Conservation (phyloP, 352 stramenopile genomes). For the Phytopythium montanum region DNA sequence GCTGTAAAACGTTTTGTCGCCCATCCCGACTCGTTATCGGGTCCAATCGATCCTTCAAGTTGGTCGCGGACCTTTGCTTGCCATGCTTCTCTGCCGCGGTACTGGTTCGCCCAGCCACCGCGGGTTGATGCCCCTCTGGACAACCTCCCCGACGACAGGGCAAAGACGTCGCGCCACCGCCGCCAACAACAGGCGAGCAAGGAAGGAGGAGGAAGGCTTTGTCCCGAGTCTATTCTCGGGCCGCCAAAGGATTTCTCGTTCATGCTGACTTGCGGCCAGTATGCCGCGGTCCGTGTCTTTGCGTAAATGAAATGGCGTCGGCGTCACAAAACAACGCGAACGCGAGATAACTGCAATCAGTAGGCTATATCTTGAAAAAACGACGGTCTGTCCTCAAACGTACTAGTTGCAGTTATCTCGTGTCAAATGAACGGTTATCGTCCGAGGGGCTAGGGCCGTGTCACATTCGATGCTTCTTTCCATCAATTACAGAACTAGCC, state of each 20-base stretch:
- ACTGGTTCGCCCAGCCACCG: too few relatives aligned
- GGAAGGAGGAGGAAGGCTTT: too few relatives aligned
- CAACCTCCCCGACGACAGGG: too few relatives aligned
- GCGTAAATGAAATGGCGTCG: conserved; percentile 4
- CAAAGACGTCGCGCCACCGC: too few relatives aligned
- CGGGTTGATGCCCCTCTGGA: too few relatives aligned
- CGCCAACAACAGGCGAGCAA: too few relatives aligned
- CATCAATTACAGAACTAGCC: not conserved
- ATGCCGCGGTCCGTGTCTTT: conserved; percentile 6
- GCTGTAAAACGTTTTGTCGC: not conserved
- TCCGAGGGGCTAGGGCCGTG: not conserved
- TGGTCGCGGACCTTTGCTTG: not conserved
- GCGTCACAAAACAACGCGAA: not conserved
- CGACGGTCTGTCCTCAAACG: too few relatives aligned
- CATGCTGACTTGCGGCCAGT: too few relatives aligned
- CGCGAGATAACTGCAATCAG: too few relatives aligned
- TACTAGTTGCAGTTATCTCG: not conserved
- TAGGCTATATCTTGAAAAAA: not conserved
- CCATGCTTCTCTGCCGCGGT: not conserved
- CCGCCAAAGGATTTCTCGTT: too few relatives aligned
- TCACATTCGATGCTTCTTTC: not conserved
- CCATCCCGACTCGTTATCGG: not conserved
- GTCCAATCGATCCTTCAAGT: not conserved
- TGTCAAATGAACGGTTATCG: not conserved
- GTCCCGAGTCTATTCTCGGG: too few relatives aligned